A percentile compares a stretch with the other conserved stretches of the same genome.
phyloP scores from a whole-genome alignment of 2,329 filamentous ascomycete species.

The Incumbomyces delicatus region DNA sequence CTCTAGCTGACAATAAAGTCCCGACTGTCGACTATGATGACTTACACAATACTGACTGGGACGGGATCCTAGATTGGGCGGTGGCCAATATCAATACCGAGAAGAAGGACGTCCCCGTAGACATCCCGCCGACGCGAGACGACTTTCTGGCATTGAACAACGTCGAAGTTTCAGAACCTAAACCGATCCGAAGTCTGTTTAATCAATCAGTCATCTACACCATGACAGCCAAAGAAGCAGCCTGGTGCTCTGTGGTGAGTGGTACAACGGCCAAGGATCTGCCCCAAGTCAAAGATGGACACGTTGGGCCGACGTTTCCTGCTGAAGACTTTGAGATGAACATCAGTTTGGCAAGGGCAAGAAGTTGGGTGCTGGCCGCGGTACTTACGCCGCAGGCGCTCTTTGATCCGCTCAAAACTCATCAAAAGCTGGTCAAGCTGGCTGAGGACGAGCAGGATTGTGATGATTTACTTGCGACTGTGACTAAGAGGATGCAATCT shows the following conservation, averaged over 20 bases:
- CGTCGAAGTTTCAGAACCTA: constrained; percentile 27
- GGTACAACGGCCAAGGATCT: constrained; percentile 16
- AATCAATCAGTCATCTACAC: constrained; percentile 25
- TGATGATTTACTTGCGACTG: constrained; percentile 28
- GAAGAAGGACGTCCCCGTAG: constrained; percentile 26
- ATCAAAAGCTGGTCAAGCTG: constrained; percentile 21
- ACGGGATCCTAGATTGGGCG: constrained; percentile 38
- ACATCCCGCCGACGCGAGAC: constrained; percentile 34
- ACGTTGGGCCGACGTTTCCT: background rate
- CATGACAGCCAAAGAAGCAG: constrained; percentile 26
- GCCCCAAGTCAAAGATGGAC: background rate
- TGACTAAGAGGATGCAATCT: constrained; percentile 30
- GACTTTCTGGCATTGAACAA: constrained; percentile 34
- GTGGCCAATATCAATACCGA: constrained; percentile 31
- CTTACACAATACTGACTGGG: constrained; percentile 38
- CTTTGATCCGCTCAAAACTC: constrained; percentile 31
- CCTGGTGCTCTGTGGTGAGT: constrained; percentile 29
- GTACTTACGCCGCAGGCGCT: constrained; percentile 33
- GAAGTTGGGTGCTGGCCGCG: constrained; percentile 41
- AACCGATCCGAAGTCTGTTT: constrained; percentile 28
- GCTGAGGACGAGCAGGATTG: constrained; percentile 7
- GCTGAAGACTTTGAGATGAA: constrained; percentile 10
- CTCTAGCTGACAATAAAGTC: constrained; percentile 34
- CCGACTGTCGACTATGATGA: constrained; percentile 36
- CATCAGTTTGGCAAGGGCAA: constrained; percentile 23